Evolutionary conservation across 108 stramenopile genomes (phyloP), one percentile per base, ranked within the genome.

Genomic region (Cyclotella atomus): DNA sequence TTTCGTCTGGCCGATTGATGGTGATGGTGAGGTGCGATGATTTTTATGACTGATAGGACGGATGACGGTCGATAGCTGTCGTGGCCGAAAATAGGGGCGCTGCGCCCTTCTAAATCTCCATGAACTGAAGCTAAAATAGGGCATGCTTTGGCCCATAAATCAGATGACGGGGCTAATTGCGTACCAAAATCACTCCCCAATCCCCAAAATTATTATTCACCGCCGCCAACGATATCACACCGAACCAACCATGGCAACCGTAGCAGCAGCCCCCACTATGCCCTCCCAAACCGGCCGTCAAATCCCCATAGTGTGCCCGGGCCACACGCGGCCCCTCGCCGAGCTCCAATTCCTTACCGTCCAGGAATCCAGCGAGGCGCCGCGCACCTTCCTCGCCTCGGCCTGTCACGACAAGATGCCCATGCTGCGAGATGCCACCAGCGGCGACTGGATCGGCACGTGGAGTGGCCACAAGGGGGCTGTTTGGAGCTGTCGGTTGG

Each of bases 391-490:
- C 47, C 70, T 96, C 10, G 69, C 93, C 35, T 92, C 91, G 14
- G 93, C 92, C 8, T 96, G 93, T 82, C 92, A 93, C 59, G 91
- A 89, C 84, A 94, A 82, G 71, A 68, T 86, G 69, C 99, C 99
- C 62, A 98, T 98, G 97, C 53, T 99, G 33, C 93, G 99, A 8
- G 92, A 97, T 79, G 99, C 91, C 2, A 59, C 83, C 23, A 89
- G 94, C 0, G 99, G 99, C 8, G 96, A 99, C 83, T 99, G 99
- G 99, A 98, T 99, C 28, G 99, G 99, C 20, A 98, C 97, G 0
- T 99, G 96, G 57, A 70, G 73, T 24, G 99, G 99, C 16, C 99
- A 99, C 86, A 98, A 99, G 82, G 99, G 99, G 29, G 99, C 99
- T n/a, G 99, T 99, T 0, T 99, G 98, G 98, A 82, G 81, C n/a